Evolutionary conservation across 2,329 filamentous ascomycete species (phyloP).

Genomic region (Epichloe amarillans): DNA sequence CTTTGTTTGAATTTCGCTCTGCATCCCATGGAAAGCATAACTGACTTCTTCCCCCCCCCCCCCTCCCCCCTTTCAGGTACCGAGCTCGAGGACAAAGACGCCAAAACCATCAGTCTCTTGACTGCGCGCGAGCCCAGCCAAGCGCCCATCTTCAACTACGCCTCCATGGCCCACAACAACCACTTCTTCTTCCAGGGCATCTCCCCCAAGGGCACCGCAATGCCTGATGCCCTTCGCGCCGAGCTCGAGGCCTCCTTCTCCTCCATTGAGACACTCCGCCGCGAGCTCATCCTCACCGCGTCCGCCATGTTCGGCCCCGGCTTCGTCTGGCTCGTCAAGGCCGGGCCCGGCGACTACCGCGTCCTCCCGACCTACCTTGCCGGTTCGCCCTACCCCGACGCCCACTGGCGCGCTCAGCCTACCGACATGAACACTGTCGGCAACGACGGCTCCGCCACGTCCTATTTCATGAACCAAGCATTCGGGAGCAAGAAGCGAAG

Average conservation of each 20-base stretch:
- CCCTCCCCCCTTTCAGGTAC: constrained; percentile 35
- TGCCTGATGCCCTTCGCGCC: constrained; percentile 41
- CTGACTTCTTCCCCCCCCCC: too few species aligned
- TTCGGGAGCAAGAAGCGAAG: constrained; percentile 16
- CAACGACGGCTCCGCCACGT: constrained; percentile 21
- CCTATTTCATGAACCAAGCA: constrained; percentile 27
- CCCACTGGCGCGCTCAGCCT: constrained; percentile 62
- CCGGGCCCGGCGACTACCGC: constrained; percentile 36
- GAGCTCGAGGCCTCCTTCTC: constrained; percentile 62
- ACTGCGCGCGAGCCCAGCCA: constrained; percentile 66
- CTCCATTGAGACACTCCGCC: constrained; percentile 67
- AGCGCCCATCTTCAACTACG: constrained; percentile 85
- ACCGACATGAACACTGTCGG: constrained; percentile 57
- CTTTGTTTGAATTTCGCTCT: too few species aligned
- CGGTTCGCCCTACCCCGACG: constrained; percentile 74
- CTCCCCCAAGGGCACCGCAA: constrained; percentile 30
- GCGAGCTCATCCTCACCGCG: constrained; percentile 69
- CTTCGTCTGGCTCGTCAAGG: constrained; percentile 86
- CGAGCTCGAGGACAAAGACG: constrained; percentile 44
- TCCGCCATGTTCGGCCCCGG: constrained; percentile 91
- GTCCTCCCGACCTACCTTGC: constrained; percentile 85
- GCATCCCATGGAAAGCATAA: too few species aligned
- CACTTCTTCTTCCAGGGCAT: constrained; percentile 61
- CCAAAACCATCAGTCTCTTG: constrained; percentile 57
- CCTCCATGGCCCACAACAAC: constrained; percentile 92